A percentile compares a stretch with the other conserved stretches of the same genome.
Evolutionary conservation across 257 asterid species (phyloP).

Genomic region (Euphrasia confusa): DNA sequence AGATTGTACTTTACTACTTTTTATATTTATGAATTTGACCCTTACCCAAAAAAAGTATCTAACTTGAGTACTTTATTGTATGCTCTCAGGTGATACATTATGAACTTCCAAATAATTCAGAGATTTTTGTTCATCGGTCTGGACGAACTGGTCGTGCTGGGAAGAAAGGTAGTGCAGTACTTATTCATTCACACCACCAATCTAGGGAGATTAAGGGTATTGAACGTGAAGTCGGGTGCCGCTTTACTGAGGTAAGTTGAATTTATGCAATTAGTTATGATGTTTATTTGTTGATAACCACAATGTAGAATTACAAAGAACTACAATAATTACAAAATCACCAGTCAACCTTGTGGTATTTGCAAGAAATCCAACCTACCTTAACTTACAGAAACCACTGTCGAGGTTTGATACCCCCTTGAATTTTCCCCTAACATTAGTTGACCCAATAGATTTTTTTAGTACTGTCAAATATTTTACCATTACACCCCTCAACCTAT

Average conservation of each 20-base stretch:
- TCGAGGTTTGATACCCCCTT: background rate
- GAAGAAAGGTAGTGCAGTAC: conserved; percentile 84
- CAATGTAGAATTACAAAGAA: conserved; percentile 1
- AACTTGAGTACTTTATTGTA: conserved; percentile 11
- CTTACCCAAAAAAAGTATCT: background rate
- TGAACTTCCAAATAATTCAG: conserved; percentile 84
- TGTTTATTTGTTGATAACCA: background rate
- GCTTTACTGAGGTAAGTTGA: conserved; percentile 58
- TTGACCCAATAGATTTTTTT: no score
- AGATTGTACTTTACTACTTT: no score
- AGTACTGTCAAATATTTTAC: background rate
- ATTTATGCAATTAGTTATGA: background rate
- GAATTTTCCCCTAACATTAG: no score
- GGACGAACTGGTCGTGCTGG: conserved; percentile 99
- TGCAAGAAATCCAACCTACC: background rate
- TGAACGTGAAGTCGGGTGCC: conserved; percentile 90
- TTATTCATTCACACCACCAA: conserved; percentile 64
- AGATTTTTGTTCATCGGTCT: conserved; percentile 87
- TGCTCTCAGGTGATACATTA: conserved; percentile 73
- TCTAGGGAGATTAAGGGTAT: conserved; percentile 61
- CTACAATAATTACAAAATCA: conserved; percentile 1
- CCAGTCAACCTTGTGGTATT: background rate
- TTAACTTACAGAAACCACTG: no score
- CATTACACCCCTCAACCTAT: background rate
- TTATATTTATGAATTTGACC: no score